Evolutionary conservation across 2,329 filamentous ascomycete species (phyloP), one percentile per base, ranked within the genome.

Genomic region (Colletotrichum plurivorum): DNA sequence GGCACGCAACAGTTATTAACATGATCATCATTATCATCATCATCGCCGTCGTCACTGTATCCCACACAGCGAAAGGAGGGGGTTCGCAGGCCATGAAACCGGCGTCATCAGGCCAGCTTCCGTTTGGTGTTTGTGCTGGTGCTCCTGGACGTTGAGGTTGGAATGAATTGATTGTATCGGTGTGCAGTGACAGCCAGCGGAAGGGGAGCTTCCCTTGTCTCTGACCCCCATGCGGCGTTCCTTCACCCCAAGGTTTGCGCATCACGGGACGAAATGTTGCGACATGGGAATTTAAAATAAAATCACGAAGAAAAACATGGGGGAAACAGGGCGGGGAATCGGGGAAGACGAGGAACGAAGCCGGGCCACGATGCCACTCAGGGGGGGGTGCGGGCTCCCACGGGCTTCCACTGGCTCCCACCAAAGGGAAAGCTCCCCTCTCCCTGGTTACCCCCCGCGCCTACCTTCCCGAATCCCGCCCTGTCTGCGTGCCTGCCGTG

Each of bases 191-290:
- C 18, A 16, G 45, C 18, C 22, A 5, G 22, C 22, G 22, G 45
- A 18, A 8, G 18, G 46, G 46, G 13, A 49, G 46, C 58, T 61
- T 36, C 48, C 58, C 48, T 53, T 61, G 58, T 53, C 58, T 57
- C 36, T 61, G 60, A 49, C 56, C 49, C 61, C 66, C 66, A 31
- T 63, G 51, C 41, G 31, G 31, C 31, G 31, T 36, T 36, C 31
- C 31, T 36, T 36, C 51, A 22, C 48, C 49, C 49, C 39, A 54
- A 49, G 52, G 45, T 61, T 55, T 45, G 31, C n/a, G 25, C 55
- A 56, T 52, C 49, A 69, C 51, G 62, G 56, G 67, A 67, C 51
- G 67, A 66, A 61, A 55, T 66, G 62, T 66, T 39, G 25, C 66
- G 55, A 56, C 55, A 66, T 60, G 62, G 55, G 66, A 66, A 69